These are phyloP conservation scores for Aspergillus hortae DNA, from an alignment of 2,329 filamentous ascomycete genomes.

Conservation along the genomic window DNA sequence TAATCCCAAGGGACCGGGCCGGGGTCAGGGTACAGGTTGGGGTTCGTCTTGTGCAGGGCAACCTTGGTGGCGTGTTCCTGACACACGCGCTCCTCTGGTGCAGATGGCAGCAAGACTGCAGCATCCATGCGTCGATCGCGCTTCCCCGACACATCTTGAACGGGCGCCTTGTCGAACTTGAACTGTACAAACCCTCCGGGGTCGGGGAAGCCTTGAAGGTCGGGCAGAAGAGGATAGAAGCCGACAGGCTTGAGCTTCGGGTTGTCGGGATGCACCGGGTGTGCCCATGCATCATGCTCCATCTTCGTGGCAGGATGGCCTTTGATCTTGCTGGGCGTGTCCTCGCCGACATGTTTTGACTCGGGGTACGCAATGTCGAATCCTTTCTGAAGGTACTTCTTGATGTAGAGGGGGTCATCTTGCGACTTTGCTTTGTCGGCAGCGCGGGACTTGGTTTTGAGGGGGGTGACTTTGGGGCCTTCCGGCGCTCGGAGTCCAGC, in stretches of 20 bases:
- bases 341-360: slow-evolving; percentile 57
- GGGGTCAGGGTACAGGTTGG: slow-evolving; percentile 48
- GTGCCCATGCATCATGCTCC: slow-evolving; percentile 58
- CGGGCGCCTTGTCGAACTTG: slow-evolving; percentile 60
- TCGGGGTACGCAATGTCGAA: slow-evolving; percentile 63
- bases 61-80: slow-evolving; percentile 48
- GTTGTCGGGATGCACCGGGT: slow-evolving; percentile 58
- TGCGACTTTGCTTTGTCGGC: slow-evolving; percentile 35
- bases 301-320: slow-evolving; percentile 52
- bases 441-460: slow-evolving; percentile 22
- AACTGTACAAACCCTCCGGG: slow-evolving; percentile 57
- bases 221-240: slow-evolving; percentile 59
- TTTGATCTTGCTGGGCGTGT: slow-evolving; percentile 50
- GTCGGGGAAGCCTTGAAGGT: slow-evolving; percentile 58
- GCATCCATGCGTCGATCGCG: slow-evolving; percentile 61
- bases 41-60: slow-evolving; percentile 48
- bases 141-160: slow-evolving; percentile 43
- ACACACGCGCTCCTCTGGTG: slow-evolving; percentile 46
- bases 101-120: slow-evolving; percentile 53
- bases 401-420: slow-evolving; percentile 60
- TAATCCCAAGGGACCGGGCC: slow-evolving; percentile 56
- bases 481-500: slow-evolving; percentile 34
- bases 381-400: slow-evolving; percentile 59
- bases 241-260: slow-evolving; percentile 56
- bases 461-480: slow-evolving; percentile 24